Percentiles rank a stretch among this genome's conserved stretches.
Conservation (phyloP, 2,329 filamentous ascomycete species). For the Fusarium papillatum region DNA sequence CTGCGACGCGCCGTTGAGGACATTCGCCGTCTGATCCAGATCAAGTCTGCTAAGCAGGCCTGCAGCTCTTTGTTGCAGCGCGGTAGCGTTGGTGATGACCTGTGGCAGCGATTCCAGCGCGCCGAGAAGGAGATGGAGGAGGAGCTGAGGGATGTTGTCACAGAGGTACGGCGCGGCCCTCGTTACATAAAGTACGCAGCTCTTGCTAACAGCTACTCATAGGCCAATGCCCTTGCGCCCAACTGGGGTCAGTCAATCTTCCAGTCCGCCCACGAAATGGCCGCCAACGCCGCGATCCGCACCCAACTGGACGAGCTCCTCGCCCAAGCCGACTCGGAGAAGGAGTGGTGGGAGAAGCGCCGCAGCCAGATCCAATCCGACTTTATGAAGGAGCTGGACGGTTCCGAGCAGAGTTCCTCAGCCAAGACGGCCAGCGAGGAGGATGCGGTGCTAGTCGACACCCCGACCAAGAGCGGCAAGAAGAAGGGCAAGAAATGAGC, state of each 20-base stretch:
- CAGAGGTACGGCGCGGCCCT: slow-evolving; percentile 72
- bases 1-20: slow-evolving; percentile 92
- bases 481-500: slow-evolving; percentile 65
- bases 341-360: slow-evolving; percentile 93
- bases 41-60: slow-evolving; percentile 90
- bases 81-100: slow-evolving; percentile 94
- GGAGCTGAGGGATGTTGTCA: slow-evolving; percentile 93
- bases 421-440: slow-evolving; percentile 53
- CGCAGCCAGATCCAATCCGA: slow-evolving; percentile 79
- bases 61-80: slow-evolving; percentile 86
- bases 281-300: slow-evolving; percentile 84
- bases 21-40: slow-evolving; percentile 90
- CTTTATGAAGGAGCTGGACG: slow-evolving; percentile 89
- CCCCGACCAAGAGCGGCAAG: slow-evolving; percentile 69
- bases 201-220: slow-evolving; percentile 15
- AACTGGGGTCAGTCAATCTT: slow-evolving; percentile 97
- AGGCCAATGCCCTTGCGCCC: slow-evolving; percentile 92
- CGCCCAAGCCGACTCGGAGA: slow-evolving; percentile 78
- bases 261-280: slow-evolving; percentile 97
- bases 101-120: slow-evolving; percentile 92
- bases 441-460: slow-evolving; percentile 80
- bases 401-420: slow-evolving; percentile 64
- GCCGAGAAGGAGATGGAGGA: slow-evolving; percentile 99
- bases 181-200: background rate
- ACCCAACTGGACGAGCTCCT: slow-evolving; percentile 82